Evolutionary conservation across 306 rosid species (phyloP), one percentile per base, ranked within the genome.

Genomic region (Quercus alba): DNA sequence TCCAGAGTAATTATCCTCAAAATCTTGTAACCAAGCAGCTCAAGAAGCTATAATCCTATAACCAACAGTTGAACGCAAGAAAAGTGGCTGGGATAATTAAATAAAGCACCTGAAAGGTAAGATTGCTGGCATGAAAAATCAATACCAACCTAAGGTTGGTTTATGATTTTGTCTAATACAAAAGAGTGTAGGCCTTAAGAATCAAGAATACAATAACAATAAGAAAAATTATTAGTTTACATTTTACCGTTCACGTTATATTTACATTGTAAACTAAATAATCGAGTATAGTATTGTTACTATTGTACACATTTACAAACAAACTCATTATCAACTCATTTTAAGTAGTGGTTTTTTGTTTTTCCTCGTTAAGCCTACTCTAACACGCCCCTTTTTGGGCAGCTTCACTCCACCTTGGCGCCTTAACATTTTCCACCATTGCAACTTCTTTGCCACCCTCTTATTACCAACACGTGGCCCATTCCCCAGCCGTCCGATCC

Each of bases 351-450:
- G 63, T 66, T 85, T 85, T 86, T 71, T 87, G 56, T 84, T 85
- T 85, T 71, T 87, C 71, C 68, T 81, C 28, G 12, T 59, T 64
- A 83, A 87, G 3, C 90, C 84, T 74, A 81, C 56, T 82, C 78
- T 94, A 18, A 85, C 83, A 62, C 79, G 84, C 68, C 87, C 80
- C 78, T 78, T 85, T 20, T 81, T 81, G 56, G 84, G 83, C 23
- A 90, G 73, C 89, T 77, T 89, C 68, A 84, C 86, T 57, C 91
- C 87, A 52, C 54, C 74, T 35, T 28, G 86, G 5, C 68, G 84
- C 41, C 49, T 67, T 77, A 80, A 72, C 74, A 79, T 76, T 70
- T 84, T 80, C 97, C 93, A 83, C 93, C 90, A 88, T 41, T 77
- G 86, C 67, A 78, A 70, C 77, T 90, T 93, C 69, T 59, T 86